Conservation (phyloP, 371 early-diverging fungal species). For the Smittium mucronatum region DNA sequence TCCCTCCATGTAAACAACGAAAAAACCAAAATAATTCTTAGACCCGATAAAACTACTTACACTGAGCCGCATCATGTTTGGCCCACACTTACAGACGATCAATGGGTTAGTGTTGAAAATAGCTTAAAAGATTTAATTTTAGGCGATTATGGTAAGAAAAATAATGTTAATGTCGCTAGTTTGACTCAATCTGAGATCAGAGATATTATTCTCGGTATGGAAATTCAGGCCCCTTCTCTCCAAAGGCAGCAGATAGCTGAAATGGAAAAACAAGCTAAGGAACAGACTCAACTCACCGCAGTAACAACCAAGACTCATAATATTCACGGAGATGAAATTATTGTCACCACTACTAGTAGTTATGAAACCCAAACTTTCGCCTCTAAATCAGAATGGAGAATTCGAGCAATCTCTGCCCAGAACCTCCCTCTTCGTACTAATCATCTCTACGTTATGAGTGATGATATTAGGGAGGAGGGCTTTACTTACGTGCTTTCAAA, state of each 20-base stretch:
- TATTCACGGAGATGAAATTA: slow-evolving; percentile 96
- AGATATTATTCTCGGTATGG: slow-evolving; percentile 98
- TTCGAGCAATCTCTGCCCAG: slow-evolving; percentile 88
- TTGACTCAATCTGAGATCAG: slow-evolving; percentile 94
- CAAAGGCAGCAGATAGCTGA: slow-evolving; percentile 96
- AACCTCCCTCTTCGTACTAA: slow-evolving; percentile 89
- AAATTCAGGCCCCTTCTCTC: slow-evolving; percentile 91
- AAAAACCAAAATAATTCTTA: slow-evolving; percentile 86
- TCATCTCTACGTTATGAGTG: slow-evolving; percentile 89
- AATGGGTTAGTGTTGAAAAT: slow-evolving; percentile 97
- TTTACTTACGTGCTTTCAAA: slow-evolving; percentile 89
- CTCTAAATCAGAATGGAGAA: slow-evolving; percentile 98
- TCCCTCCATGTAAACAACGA: slow-evolving; percentile 93
- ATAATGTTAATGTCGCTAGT: slow-evolving; percentile 93
- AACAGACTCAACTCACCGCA: slow-evolving; percentile 76
- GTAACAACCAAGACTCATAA: slow-evolving; percentile 92
- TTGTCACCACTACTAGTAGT: slow-evolving; percentile 92
- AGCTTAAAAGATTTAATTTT: slow-evolving; percentile 94
- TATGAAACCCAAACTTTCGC: slow-evolving; percentile 94
- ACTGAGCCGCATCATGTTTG: slow-evolving; percentile 95
- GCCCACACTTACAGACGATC: slow-evolving; percentile 89
- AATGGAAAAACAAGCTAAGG: slow-evolving; percentile 89
- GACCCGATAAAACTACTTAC: slow-evolving; percentile 83
- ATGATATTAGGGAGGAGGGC: slow-evolving; percentile 83
- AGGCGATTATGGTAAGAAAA: slow-evolving; percentile 96